phyloP scores from a whole-genome alignment of 2,329 filamentous ascomycete species.

The Ophiocordyceps robertsii region DNA sequence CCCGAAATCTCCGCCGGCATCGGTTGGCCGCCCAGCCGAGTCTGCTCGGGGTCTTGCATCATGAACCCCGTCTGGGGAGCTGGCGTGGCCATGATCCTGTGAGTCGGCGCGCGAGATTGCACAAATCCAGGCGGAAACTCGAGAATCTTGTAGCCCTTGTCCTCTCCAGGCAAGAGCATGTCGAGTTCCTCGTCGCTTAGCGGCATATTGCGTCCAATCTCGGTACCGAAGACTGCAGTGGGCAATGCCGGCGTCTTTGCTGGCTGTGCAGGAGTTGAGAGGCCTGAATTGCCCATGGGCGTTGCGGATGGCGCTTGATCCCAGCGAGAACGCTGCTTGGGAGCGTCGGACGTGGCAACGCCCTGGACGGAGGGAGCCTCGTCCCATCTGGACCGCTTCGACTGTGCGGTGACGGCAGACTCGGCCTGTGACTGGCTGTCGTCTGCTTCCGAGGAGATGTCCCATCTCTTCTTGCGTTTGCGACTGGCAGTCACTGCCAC shows the following conservation, averaged over 20 bases:
- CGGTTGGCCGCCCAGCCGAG: conserved; percentile 72
- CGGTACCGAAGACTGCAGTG: conserved; percentile 58
- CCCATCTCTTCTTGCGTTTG: conserved; percentile 94
- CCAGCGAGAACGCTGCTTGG: conserved; percentile 77
- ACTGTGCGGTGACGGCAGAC: conserved; percentile 41
- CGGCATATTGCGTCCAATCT: conserved; percentile 66
- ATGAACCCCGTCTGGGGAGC: conserved; percentile 77
- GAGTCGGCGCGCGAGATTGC: conserved; percentile 62
- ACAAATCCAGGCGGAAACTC: conserved; percentile 87
- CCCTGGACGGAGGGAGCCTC: conserved; percentile 50
- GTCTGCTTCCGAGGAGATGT: conserved; percentile 51
- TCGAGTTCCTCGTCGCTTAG: conserved; percentile 92
- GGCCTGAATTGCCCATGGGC: conserved; percentile 57
- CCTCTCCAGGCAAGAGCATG: conserved; percentile 73
- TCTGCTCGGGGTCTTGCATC: conserved; percentile 90
- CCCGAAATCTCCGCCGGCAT: conserved; percentile 92
- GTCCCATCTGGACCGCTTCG: conserved; percentile 79
- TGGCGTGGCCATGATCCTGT: conserved; percentile 62
- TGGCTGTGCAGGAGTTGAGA: conserved; percentile 66
- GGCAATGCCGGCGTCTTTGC: conserved; percentile 42
- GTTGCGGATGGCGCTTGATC: conserved; percentile 78
- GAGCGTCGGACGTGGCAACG: conserved; percentile 42
- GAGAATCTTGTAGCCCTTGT: conserved; percentile 84
- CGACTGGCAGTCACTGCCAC: conserved; percentile 48
- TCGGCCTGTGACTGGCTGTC: conserved; percentile 35